A percentile compares a stretch with the other conserved stretches of the same genome.
These are phyloP conservation scores for Aschersonia sp. DNA, from an alignment of 2,329 filamentous ascomycete genomes.

Conservation along the genomic window DNA sequence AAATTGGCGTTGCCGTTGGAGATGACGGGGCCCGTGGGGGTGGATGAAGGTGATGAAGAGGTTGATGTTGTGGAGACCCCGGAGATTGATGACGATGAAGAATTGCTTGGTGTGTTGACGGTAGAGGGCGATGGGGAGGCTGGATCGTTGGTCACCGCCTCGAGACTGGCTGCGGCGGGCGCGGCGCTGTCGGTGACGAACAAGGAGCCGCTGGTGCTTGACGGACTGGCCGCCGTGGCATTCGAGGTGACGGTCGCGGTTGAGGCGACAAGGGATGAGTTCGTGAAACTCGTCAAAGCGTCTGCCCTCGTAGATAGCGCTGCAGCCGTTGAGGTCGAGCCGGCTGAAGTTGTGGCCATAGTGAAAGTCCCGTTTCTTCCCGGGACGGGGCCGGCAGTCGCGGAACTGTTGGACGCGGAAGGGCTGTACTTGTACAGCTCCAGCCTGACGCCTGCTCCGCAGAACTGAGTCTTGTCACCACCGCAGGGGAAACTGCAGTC, in stretches of 20 bases:
- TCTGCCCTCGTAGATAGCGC: background rate
- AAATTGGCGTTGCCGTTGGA: conserved; percentile 20
- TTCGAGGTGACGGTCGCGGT: background rate
- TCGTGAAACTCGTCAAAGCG: background rate
- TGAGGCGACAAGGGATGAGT: background rate
- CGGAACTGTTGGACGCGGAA: conserved; percentile 14
- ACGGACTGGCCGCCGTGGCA: background rate
- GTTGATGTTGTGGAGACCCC: background rate
- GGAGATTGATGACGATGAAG: background rate
- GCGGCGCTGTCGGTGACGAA: background rate
- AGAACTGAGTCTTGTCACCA: conserved; percentile 16
- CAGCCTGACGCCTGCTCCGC: conserved; percentile 16
- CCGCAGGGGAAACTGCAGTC: conserved; percentile 20
- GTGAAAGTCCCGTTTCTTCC: background rate
- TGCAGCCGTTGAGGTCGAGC: background rate
- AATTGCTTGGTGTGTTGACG: conserved; percentile 1
- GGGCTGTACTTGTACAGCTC: conserved; percentile 19
- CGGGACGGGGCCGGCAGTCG: conserved; percentile 11
- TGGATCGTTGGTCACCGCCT: background rate
- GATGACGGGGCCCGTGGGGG: conserved; percentile 12
- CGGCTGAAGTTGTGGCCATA: background rate
- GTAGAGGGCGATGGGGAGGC: conserved; percentile 2
- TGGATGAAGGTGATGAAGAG: conserved; percentile 9
- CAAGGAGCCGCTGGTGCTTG: background rate
- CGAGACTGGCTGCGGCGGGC: background rate